Conservation (phyloP, 495 filamentous ascomycete genomes). For the Aspergillus wentii region DNA sequence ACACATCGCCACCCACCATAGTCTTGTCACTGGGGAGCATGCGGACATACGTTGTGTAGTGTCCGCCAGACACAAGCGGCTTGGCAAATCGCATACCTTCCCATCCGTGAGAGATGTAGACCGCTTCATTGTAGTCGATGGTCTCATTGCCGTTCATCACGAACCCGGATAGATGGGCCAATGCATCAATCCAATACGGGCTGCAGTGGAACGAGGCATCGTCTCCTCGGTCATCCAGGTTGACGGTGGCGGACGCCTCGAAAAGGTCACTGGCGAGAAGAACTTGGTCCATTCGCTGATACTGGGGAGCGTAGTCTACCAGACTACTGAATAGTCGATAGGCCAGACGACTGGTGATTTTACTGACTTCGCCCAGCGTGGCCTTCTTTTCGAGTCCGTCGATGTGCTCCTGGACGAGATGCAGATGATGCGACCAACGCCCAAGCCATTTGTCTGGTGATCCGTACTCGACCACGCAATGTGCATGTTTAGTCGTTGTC, state of each 20-base stretch:
- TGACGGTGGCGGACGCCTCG: slow-evolving; percentile 37
- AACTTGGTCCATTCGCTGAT: slow-evolving; percentile 35
- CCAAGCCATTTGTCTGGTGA: slow-evolving; percentile 44
- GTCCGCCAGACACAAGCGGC: slow-evolving; percentile 22
- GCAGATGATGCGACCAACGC: slow-evolving; percentile 45
- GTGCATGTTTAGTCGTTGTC: slow-evolving; percentile 52
- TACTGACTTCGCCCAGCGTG: too few relatives aligned
- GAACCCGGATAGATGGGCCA: slow-evolving; percentile 37
- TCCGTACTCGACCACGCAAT: slow-evolving; percentile 46
- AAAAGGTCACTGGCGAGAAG: slow-evolving; percentile 24
- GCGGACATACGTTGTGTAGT: slow-evolving; percentile 33
- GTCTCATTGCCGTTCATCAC: slow-evolving; percentile 27
- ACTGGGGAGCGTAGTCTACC: slow-evolving; percentile 33
- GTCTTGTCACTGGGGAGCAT: slow-evolving; percentile 25
- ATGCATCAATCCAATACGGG: slow-evolving; percentile 40
- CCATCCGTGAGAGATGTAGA: slow-evolving; percentile 37
- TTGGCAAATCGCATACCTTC: slow-evolving; percentile 18
- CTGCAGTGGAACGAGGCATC: slow-evolving; percentile 12
- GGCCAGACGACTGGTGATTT: slow-evolving; percentile 35
- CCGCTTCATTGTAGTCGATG: slow-evolving; percentile 21
- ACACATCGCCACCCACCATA: slow-evolving; percentile 34
- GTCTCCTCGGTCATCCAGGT: slow-evolving; percentile 15
- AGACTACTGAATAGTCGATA: slow-evolving; percentile 35
- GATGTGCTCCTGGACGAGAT: slow-evolving; percentile 30
- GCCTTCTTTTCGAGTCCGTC: too few relatives aligned